Conservation (phyloP, 2,329 filamentous ascomycete species). For the Helicocarpus griseus region DNA sequence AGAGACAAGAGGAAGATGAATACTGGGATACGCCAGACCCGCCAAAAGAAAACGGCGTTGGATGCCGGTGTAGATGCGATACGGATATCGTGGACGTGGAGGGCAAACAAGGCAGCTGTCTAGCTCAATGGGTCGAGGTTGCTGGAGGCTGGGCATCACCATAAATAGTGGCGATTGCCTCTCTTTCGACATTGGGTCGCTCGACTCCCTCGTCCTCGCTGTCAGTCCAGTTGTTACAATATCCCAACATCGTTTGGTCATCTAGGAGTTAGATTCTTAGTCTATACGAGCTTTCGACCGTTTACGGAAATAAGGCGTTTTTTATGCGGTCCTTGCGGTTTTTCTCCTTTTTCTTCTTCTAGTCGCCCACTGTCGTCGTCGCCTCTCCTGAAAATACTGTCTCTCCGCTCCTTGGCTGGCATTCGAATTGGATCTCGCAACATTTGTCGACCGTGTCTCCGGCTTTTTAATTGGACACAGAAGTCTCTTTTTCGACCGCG, state of each 20-base stretch:
- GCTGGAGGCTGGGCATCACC: conserved; percentile 80
- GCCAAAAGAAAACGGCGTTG: conserved; percentile 89
- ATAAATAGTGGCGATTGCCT: conserved; percentile 19
- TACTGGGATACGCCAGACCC: conserved; percentile 89
- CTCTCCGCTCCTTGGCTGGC: not conserved
- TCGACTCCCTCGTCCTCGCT: not conserved
- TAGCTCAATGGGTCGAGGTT: conserved; percentile 94
- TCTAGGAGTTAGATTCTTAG: conserved; percentile 1
- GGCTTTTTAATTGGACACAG: not conserved
- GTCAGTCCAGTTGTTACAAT: not conserved
- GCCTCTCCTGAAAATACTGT: not conserved
- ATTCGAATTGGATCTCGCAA: not conserved
- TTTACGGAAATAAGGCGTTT: not conserved
- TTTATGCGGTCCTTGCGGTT: not conserved
- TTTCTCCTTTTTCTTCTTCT: not conserved
- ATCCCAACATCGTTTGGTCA: not conserved
- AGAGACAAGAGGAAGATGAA: conserved; percentile 81
- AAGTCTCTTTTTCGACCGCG: not conserved
- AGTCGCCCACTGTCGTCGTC: no score
- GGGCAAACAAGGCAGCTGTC: conserved; percentile 90
- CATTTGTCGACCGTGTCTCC: not conserved
- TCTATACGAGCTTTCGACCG: not conserved
- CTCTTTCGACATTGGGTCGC: not conserved
- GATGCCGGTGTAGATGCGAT: conserved; percentile 92
- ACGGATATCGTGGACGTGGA: conserved; percentile 97